Percentiles rank a stretch among this genome's conserved stretches.
phyloP scores from a whole-genome alignment of 768 basidiomycete genomes.

The Pleurotus citrinopileatus region DNA sequence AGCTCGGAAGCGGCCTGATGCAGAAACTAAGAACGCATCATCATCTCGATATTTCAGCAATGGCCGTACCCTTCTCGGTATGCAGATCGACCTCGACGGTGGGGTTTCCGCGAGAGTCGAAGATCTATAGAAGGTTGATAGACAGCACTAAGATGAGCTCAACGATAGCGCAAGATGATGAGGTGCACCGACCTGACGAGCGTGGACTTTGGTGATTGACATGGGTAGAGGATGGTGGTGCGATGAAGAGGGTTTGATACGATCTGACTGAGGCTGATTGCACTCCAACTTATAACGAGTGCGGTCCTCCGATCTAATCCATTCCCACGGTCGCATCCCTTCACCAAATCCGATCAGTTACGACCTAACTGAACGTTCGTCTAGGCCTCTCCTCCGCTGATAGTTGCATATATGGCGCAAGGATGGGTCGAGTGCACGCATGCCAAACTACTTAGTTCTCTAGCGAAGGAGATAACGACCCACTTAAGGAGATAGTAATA shows the following conservation, averaged over 20 bases:
- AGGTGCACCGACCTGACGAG: conserved; percentile 71
- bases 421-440: too few relatives aligned
- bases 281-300: conserved; percentile 18
- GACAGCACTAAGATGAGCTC: conserved; percentile 10
- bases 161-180: too few relatives aligned
- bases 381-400: too few relatives aligned
- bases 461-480: not conserved
- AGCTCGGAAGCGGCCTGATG: conserved; percentile 84
- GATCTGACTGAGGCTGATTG: conserved; percentile 29
- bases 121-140: conserved; percentile 63
- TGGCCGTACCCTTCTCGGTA: conserved; percentile 74
- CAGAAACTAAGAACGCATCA: conserved; percentile 1
- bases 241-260: conserved; percentile 18
- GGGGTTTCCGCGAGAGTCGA: conserved; percentile 98
- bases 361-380: not conserved
- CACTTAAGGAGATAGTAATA: not conserved
- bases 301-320: conserved; percentile 7
- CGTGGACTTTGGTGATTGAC: conserved; percentile 90
- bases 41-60: not conserved
- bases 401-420: too few relatives aligned
- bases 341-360: conserved; percentile 5
- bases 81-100: conserved; percentile 92
- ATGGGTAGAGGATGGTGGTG: conserved; percentile 47
- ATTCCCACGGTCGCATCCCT: conserved; percentile 35
- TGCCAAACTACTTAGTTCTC: not conserved